Evolutionary conservation across 495 filamentous ascomycete species (phyloP).

Genomic region (Lichenothelia convexa): DNA sequence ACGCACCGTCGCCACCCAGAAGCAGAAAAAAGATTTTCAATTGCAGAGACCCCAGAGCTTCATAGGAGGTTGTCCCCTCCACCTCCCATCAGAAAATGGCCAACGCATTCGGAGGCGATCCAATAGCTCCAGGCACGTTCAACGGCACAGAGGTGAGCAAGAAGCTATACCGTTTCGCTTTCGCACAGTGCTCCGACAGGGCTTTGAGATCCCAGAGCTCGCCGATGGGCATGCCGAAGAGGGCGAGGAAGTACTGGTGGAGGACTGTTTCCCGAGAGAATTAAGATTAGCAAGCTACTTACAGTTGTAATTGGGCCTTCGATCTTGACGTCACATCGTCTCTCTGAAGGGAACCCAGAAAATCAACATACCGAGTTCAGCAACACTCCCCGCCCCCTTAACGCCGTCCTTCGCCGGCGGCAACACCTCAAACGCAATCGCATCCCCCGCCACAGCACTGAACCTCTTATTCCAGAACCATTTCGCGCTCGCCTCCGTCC

Average conservation of each 20-base stretch:
- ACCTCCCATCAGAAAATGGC: conserved; percentile 24
- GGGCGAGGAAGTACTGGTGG: conserved; percentile 35
- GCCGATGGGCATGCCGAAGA: conserved; percentile 40
- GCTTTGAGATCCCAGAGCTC: conserved; percentile 40
- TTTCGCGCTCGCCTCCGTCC: conserved; percentile 22
- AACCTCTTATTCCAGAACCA: conserved; percentile 35
- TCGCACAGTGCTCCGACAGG: conserved; percentile 26
- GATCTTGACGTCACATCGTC: conserved; percentile 1
- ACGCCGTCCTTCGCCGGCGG: conserved; percentile 13
- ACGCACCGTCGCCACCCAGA: too few relatives aligned
- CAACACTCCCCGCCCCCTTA: conserved; percentile 11
- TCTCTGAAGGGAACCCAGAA: too few relatives aligned
- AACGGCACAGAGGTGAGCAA: conserved; percentile 38
- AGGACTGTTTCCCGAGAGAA: conserved; percentile 6
- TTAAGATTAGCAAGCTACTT: neutral
- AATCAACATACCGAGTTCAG: too few relatives aligned
- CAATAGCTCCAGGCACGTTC: conserved; percentile 35
- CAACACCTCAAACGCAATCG: conserved; percentile 28
- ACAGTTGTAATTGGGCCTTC: neutral
- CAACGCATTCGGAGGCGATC: conserved; percentile 30
- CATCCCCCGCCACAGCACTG: conserved; percentile 33
- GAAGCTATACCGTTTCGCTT: conserved; percentile 28
- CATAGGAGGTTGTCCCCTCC: too few relatives aligned
- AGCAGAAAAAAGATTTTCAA: too few relatives aligned
- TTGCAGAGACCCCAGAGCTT: too few relatives aligned